These are phyloP conservation scores for Lactifluus piperatus DNA, from an alignment of 768 basidiomycete species.

Conservation along the genomic window DNA sequence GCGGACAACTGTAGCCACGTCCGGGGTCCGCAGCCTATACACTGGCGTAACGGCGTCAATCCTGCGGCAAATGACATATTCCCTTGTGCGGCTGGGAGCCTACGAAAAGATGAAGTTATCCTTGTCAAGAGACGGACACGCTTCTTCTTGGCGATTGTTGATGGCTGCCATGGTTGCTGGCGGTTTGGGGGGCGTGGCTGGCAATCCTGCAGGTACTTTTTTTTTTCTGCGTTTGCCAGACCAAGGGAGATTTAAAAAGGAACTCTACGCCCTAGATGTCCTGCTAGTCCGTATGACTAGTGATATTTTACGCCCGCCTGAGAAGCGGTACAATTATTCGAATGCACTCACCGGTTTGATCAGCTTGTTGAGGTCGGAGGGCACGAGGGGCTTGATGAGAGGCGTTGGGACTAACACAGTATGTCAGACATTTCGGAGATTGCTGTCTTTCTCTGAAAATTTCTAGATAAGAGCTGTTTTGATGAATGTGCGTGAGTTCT, in stretches of 20 bases:
- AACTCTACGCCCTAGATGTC: slow-evolving; percentile 39
- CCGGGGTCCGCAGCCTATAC: slow-evolving; percentile 68
- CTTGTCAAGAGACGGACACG: slow-evolving; percentile 41
- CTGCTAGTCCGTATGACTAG: slow-evolving; percentile 83
- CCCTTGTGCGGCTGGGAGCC: slow-evolving; percentile 71
- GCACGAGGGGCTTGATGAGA: slow-evolving; percentile 54
- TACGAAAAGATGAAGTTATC: slow-evolving; percentile 70
- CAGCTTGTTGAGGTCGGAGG: slow-evolving; percentile 58
- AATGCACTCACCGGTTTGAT: slow-evolving; percentile 73
- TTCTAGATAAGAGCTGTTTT: slow-evolving; percentile 50
- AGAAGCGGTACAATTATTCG: slow-evolving; percentile 66
- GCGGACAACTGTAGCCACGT: slow-evolving; percentile 51
- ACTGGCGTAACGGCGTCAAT: slow-evolving; percentile 77
- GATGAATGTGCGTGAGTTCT: slow-evolving; percentile 55
- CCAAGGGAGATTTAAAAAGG: not conserved
- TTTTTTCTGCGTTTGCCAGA: slow-evolving; percentile 5
- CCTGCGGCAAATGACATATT: slow-evolving; percentile 87
- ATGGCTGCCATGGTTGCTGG: slow-evolving; percentile 65
- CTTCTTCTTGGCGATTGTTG: slow-evolving; percentile 49
- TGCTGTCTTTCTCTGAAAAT: slow-evolving; percentile 6
- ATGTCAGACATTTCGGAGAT: slow-evolving; percentile 22
- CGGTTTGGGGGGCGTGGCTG: slow-evolving; percentile 72
- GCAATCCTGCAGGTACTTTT: slow-evolving; percentile 66
- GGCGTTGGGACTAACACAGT: slow-evolving; percentile 77
- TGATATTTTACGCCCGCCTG: slow-evolving; percentile 65